A percentile compares a stretch with the other conserved stretches of the same genome.
Evolutionary conservation across 371 early-diverging fungal genomes (phyloP).

Genomic region (Cladochytrium tenue): DNA sequence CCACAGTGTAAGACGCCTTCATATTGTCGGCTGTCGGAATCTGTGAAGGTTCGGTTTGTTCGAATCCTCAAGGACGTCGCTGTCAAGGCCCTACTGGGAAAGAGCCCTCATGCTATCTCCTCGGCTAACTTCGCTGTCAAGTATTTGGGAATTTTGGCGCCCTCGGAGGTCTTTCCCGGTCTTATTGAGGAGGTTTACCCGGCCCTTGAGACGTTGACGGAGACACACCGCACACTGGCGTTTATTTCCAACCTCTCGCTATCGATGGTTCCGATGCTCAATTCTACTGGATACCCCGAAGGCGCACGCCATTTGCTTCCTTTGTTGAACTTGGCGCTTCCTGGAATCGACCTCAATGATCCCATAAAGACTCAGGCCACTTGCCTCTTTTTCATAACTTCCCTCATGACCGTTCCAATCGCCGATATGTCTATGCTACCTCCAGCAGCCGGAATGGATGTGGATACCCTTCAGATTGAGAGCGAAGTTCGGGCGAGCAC

Average conservation of each 20-base stretch:
- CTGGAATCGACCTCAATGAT: slow-evolving; percentile 91
- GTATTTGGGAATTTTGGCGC: slow-evolving; percentile 75
- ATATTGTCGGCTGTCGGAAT: slow-evolving; percentile 60
- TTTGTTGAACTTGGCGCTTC: slow-evolving; percentile 73
- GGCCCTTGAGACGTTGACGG: slow-evolving; percentile 81
- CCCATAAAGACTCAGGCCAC: slow-evolving; percentile 75
- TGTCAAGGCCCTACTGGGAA: slow-evolving; percentile 76
- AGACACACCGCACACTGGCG: slow-evolving; percentile 84
- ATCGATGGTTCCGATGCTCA: slow-evolving; percentile 69
- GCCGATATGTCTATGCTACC: slow-evolving; percentile 43
- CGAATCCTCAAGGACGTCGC: slow-evolving; percentile 38
- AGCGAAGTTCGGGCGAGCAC: slow-evolving; percentile 69
- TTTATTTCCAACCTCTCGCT: slow-evolving; percentile 72
- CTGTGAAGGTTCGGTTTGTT: slow-evolving; percentile 61
- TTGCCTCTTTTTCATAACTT: slow-evolving; percentile 69
- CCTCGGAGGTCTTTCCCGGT: slow-evolving; percentile 75
- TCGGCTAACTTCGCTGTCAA: slow-evolving; percentile 71
- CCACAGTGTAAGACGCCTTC: slow-evolving; percentile 64
- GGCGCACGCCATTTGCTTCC: slow-evolving; percentile 82
- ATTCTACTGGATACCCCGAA: slow-evolving; percentile 71
- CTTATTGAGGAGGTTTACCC: slow-evolving; percentile 82
- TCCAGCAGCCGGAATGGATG: slow-evolving; percentile 34
- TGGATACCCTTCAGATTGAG: slow-evolving; percentile 47
- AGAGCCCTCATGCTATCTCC: slow-evolving; percentile 70
- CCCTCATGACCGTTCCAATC: slow-evolving; percentile 68